A percentile compares a stretch with the other conserved stretches of the same genome.
phyloP scores from a whole-genome alignment of 78 protist species.

The Speleostelium caveatum region DNA sequence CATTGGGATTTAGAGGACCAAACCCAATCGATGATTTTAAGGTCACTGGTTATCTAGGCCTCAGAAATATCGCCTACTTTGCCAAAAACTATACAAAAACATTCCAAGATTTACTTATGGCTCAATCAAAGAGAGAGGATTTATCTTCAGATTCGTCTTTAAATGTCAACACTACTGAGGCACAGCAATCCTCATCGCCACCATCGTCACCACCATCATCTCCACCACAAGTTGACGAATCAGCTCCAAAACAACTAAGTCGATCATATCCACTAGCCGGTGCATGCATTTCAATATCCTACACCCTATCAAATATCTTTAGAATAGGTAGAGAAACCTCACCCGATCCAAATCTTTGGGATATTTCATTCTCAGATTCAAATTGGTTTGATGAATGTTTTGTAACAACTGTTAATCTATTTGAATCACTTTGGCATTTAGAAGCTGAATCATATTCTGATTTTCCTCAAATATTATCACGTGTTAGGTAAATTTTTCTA shows the following conservation, averaged over 20 bases:
- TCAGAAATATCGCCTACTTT: conserved; percentile 43
- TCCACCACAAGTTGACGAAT: neutral
- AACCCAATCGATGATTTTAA: conserved; percentile 65
- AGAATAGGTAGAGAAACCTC: conserved; percentile 47
- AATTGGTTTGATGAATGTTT: conserved; percentile 74
- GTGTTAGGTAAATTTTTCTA: neutral
- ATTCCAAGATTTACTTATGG: conserved; percentile 31
- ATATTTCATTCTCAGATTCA: conserved; percentile 27
- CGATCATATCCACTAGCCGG: conserved; percentile 70
- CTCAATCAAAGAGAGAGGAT: conserved; percentile 49
- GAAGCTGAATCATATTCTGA: conserved; percentile 45
- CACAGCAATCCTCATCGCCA: neutral
- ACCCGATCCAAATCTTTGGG: conserved; percentile 14
- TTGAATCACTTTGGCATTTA: conserved; percentile 61
- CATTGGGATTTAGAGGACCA: conserved; percentile 66
- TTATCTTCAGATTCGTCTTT: neutral
- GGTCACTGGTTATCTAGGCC: conserved; percentile 35
- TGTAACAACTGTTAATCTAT: conserved; percentile 36
- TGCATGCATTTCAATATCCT: conserved; percentile 25
- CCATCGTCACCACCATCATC: neutral
- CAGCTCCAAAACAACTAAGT: neutral
- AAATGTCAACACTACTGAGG: neutral
- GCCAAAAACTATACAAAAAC: conserved; percentile 36
- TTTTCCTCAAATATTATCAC: conserved; percentile 40
- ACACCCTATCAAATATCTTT: conserved; percentile 31